phyloP scores from a whole-genome alignment of 108 stramenopile genomes.

The Cyclotella atomus region DNA sequence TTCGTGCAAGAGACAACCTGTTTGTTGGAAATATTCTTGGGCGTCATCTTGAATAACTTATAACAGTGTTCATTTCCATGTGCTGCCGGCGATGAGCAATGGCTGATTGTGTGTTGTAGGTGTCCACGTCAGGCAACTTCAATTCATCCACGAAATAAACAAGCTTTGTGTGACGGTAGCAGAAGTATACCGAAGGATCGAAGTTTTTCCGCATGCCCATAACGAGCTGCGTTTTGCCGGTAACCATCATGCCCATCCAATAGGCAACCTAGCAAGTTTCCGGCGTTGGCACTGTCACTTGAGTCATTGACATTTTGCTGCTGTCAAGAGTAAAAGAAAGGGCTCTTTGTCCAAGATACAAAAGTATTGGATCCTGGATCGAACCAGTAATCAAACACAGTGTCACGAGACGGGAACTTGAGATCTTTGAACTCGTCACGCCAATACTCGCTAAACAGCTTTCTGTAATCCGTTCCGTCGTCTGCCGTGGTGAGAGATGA shows the following conservation, averaged over 20 bases:
- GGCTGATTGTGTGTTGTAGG: slow-evolving; percentile 76
- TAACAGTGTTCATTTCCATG: slow-evolving; percentile 81
- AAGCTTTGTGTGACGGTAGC: slow-evolving; percentile 55
- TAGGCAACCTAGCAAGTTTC: slow-evolving; percentile 67
- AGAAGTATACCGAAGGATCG: slow-evolving; percentile 9
- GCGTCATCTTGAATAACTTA: slow-evolving; percentile 52
- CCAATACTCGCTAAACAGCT: slow-evolving; percentile 80
- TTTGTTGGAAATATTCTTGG: slow-evolving; percentile 55
- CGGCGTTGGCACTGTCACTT: slow-evolving; percentile 49
- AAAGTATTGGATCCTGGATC: slow-evolving; percentile 65
- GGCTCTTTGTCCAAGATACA: slow-evolving; percentile 77
- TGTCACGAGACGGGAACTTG: slow-evolving; percentile 78
- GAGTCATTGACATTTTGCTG: slow-evolving; percentile 40
- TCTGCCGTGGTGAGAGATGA: slow-evolving; percentile 62
- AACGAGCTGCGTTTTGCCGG: slow-evolving; percentile 69
- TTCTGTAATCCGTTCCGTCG: slow-evolving; percentile 83
- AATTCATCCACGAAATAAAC: slow-evolving; percentile 79
- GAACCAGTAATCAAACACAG: slow-evolving; percentile 90
- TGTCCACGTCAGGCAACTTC: slow-evolving; percentile 76
- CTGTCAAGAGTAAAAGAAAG: slow-evolving; percentile 47
- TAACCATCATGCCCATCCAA: slow-evolving; percentile 63
- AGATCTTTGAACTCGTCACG: slow-evolving; percentile 70
- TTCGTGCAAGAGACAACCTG: slow-evolving; percentile 70
- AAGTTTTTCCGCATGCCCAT: slow-evolving; percentile 46
- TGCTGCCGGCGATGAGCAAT: slow-evolving; percentile 79